phyloP scores from a whole-genome alignment of 805 yeast genomes.

The Maudiozyma turicensis region DNA sequence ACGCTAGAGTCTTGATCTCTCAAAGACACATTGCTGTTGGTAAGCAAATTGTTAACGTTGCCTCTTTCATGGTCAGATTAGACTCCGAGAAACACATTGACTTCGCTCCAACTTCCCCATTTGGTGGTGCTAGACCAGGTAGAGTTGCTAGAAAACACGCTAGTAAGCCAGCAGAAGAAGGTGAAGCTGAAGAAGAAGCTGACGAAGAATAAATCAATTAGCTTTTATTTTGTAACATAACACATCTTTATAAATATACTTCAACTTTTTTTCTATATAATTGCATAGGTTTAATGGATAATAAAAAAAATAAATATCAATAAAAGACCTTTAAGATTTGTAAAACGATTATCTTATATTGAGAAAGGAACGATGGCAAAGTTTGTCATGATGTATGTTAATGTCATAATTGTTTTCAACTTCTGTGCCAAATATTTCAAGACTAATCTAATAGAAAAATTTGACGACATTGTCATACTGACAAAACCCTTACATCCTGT shows the following conservation, averaged over 20 bases:
- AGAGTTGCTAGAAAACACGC: constrained; percentile 95
- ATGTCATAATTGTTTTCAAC: too few species aligned
- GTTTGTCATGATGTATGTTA: too few species aligned
- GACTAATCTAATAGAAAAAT: too few species aligned
- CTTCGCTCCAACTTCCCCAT: constrained; percentile 97
- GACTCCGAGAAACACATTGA: constrained; percentile 99
- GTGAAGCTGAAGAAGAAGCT: constrained; percentile 62
- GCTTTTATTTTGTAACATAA: not conserved
- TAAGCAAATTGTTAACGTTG: constrained; percentile 96
- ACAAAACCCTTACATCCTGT: not conserved
- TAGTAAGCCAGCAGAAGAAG: constrained; percentile 47
- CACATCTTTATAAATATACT: not conserved
- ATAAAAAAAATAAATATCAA: not conserved
- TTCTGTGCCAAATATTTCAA: too few species aligned
- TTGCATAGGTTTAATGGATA: not conserved
- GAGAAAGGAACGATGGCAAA: too few species aligned
- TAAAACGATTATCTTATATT: not conserved
- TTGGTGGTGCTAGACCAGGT: constrained; percentile 99
- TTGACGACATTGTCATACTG: not conserved
- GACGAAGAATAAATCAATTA: constrained; percentile 35
- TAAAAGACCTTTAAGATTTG: not conserved
- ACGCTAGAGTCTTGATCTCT: constrained; percentile 96
- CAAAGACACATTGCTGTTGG: constrained; percentile 99
- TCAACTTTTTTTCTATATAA: not conserved
- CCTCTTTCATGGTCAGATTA: constrained; percentile 98